A percentile compares a stretch with the other conserved stretches of the same genome.
Conservation (phyloP, 306 rosid genomes). For the Prunus mongolica region DNA sequence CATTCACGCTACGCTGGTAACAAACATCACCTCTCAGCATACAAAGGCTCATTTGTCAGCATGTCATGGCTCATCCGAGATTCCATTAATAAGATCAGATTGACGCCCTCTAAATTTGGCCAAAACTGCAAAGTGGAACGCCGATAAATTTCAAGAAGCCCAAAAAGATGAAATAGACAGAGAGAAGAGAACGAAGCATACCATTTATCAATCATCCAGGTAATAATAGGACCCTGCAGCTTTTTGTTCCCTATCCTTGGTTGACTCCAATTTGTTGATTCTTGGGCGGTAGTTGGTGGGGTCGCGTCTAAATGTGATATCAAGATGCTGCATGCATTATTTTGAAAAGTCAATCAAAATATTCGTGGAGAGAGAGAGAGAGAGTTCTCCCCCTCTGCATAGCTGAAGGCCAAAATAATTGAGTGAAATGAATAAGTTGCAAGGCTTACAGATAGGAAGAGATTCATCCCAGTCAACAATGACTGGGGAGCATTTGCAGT, state of each 20-base stretch:
- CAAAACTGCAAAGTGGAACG: slow-evolving; percentile 30
- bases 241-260: slow-evolving; percentile 93
- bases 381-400: not conserved
- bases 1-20: too few relatives aligned
- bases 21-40: slow-evolving; percentile 20
- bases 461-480: slow-evolving; percentile 94
- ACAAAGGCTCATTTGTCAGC: slow-evolving; percentile 1
- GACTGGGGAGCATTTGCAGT: slow-evolving; percentile 85
- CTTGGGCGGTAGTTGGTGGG: slow-evolving; percentile 93
- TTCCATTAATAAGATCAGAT: not conserved
- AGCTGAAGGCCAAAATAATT: not conserved
- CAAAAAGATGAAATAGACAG: not conserved
- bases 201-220: slow-evolving; percentile 63
- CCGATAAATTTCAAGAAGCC: slow-evolving; percentile 1
- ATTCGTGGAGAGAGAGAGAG: not conserved
- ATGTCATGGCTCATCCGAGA: not conserved
- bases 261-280: slow-evolving; percentile 82
- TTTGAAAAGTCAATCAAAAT: not conserved
- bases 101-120: not conserved
- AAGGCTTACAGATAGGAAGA: slow-evolving; percentile 87
- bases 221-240: slow-evolving; percentile 90
- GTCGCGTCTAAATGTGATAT: slow-evolving; percentile 93
- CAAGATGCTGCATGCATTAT: slow-evolving; percentile 64
- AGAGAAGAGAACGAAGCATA: slow-evolving; percentile 16
- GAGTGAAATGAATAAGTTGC: not conserved